Conservation (phyloP, 495 filamentous ascomycete genomes). For the Penicillium maclennaniae region DNA sequence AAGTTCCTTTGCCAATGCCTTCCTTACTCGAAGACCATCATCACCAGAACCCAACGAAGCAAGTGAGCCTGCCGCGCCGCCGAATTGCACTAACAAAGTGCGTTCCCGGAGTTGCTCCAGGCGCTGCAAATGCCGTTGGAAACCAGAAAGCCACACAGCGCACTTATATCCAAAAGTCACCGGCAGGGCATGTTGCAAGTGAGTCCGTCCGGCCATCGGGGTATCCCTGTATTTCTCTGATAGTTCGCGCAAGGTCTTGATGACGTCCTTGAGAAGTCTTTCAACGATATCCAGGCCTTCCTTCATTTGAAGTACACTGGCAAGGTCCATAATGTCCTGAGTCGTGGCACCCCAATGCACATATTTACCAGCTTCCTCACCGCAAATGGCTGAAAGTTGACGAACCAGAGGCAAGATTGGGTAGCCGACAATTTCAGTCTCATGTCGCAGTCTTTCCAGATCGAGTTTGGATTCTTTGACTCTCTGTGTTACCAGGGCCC, state of each 20-base stretch:
- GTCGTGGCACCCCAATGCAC: slow-evolving; percentile 56
- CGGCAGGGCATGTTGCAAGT: slow-evolving; percentile 49
- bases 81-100: slow-evolving; percentile 43
- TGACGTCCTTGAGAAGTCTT: slow-evolving; percentile 31
- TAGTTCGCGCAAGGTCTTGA: slow-evolving; percentile 32
- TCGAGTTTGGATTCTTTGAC: slow-evolving; percentile 30
- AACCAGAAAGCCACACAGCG: slow-evolving; percentile 41
- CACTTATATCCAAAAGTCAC: slow-evolving; percentile 49
- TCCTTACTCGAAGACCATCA: slow-evolving; percentile 36
- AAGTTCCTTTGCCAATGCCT: slow-evolving; percentile 35
- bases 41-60: slow-evolving; percentile 36
- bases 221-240: slow-evolving; percentile 42
- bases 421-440: slow-evolving; percentile 53
- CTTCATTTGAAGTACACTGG: slow-evolving; percentile 47
- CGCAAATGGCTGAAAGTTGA: slow-evolving; percentile 38
- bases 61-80: slow-evolving; percentile 47
- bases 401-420: slow-evolving; percentile 49
- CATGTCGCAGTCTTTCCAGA: slow-evolving; percentile 36
- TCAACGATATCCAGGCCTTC: slow-evolving; percentile 43
- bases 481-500: slow-evolving; percentile 34
- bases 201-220: slow-evolving; percentile 50
- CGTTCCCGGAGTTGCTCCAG: slow-evolving; percentile 35
- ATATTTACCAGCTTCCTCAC: slow-evolving; percentile 44
- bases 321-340: slow-evolving; percentile 54
- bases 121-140: slow-evolving; percentile 41